phyloP scores from a whole-genome alignment of 805 yeast genomes.

The Zygoascus flipseniorum region DNA sequence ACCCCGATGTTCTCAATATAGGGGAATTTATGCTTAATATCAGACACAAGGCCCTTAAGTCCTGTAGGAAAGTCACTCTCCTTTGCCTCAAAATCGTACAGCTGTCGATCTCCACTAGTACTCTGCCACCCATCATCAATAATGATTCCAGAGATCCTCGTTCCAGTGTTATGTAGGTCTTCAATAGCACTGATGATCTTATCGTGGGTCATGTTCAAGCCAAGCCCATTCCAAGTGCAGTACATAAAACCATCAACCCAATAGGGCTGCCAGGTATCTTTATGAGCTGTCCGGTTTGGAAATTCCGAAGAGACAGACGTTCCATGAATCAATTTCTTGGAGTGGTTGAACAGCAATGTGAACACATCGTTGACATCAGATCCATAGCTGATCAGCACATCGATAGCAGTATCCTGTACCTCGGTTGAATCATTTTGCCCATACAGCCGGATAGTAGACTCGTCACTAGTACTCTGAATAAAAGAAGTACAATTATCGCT shows the following conservation, averaged over 20 bases:
- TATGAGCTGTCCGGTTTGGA: neutral
- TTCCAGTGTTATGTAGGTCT: conserved; percentile 17
- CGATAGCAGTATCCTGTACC: conserved; percentile 5
- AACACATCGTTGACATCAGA: conserved; percentile 13
- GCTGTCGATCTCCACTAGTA: conserved; percentile 15
- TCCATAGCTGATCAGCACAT: conserved; percentile 16
- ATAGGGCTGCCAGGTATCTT: conserved; percentile 1
- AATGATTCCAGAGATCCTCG: conserved; percentile 18
- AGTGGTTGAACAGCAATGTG: conserved; percentile 9
- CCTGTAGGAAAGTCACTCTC: conserved; percentile 22
- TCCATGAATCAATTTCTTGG: neutral
- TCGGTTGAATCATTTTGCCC: conserved; percentile 11
- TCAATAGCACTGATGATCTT: conserved; percentile 17
- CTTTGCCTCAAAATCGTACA: conserved; percentile 20
- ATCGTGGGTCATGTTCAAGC: conserved; percentile 18
- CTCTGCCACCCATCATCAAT: conserved; percentile 29
- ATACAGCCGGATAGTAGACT: neutral
- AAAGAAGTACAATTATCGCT: conserved; percentile 11
- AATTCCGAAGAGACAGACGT: neutral
- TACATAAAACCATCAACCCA: conserved; percentile 25
- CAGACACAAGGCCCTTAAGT: conserved; percentile 19
- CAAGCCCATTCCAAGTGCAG: conserved; percentile 29
- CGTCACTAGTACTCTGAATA: conserved; percentile 5
- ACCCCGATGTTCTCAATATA: conserved; percentile 25
- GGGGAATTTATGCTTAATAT: conserved; percentile 13